Evolutionary conservation across 441 rosid genomes (phyloP), one percentile per base, ranked within the genome.

Genomic region (Kokia cookei): DNA sequence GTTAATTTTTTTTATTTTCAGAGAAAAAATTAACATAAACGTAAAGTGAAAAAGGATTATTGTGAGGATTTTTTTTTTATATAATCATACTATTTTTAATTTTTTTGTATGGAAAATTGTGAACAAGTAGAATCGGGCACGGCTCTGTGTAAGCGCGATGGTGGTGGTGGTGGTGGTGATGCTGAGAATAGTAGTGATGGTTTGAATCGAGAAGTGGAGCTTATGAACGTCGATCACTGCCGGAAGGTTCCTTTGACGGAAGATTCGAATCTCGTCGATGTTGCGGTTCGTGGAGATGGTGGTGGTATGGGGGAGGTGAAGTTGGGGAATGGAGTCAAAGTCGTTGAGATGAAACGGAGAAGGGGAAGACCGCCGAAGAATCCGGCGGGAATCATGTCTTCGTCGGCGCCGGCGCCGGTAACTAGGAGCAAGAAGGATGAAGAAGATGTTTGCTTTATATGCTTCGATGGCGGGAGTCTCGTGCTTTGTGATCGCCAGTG

Each of bases 401-500:
- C 64, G 1, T 47, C 57, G 27, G 51, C 65, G 24, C 66, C 26
- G 55, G 9, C 55, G 55, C 9, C 62, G 54, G n/a, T 69, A 59
- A 71, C 77, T 43, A 75, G 27, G 75, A 83, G 75, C 77, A 84
- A 77, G 65, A 84, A 72, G 72, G 90, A 87, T 29, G 97, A 89
- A 64, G 98, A 96, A 65, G 99, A 96, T 76, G 99, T 96, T 76
- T 96, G 99, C 67, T 96, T 96, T 71, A 92, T 96, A 54, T 96
- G 99, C 86, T 96, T 96, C 72, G 99, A 96, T 76, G 99, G 99
- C 48, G 99, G 99, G 55, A 88, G 90, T 73, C 93, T 96, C 26
- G 99, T 96, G 80, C 91, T 96, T 35, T 96, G 99, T 70, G 99
- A 96, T 91, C 98, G 98, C 76, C 83, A 93, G 99, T 96, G 79